Evolutionary conservation across 2,329 filamentous ascomycete genomes (phyloP).

Genomic region (Cercospora sesami): DNA sequence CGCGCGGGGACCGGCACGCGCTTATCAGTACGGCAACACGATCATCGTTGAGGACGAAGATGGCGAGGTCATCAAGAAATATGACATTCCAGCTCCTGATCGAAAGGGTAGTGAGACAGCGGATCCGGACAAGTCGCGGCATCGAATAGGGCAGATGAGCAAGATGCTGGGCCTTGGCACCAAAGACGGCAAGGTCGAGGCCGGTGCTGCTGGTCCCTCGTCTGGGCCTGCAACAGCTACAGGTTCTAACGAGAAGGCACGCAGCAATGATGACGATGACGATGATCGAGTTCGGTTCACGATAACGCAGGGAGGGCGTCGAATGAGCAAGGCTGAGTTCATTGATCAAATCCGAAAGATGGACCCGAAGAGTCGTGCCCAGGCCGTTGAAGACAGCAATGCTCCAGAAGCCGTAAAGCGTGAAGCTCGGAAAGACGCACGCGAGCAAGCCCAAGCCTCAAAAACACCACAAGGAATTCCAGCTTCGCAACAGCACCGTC

Average conservation of each 20-base stretch:
- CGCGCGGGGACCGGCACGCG: conserved; percentile 70
- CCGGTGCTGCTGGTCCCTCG: conserved; percentile 22
- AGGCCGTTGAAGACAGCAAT: conserved; percentile 50
- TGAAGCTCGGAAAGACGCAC: conserved; percentile 47
- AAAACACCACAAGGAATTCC: conserved; percentile 1
- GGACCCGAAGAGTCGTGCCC: conserved; percentile 63
- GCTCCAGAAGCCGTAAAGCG: conserved; percentile 51
- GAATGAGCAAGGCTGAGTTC: conserved; percentile 80
- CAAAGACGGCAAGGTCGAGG: conserved; percentile 34
- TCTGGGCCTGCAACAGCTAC: conserved; percentile 15
- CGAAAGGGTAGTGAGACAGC: conserved; percentile 39
- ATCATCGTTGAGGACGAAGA: conserved; percentile 87
- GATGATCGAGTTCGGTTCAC: conserved; percentile 74
- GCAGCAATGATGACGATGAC: conserved; percentile 54
- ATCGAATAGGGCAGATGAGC: conserved; percentile 55
- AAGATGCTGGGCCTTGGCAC: conserved; percentile 51
- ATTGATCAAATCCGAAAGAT: conserved; percentile 71
- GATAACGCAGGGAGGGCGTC: conserved; percentile 68
- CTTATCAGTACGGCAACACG: conserved; percentile 84
- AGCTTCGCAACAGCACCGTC: conserved; percentile 11
- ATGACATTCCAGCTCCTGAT: conserved; percentile 64
- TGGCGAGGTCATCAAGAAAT: conserved; percentile 82
- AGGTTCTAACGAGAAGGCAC: conserved; percentile 19
- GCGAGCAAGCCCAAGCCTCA: conserved; percentile 33
- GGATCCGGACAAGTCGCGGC: conserved; percentile 39